Evolutionary conservation across 768 basidiomycete species (phyloP).

Genomic region (Coprinopsis cinerea): DNA sequence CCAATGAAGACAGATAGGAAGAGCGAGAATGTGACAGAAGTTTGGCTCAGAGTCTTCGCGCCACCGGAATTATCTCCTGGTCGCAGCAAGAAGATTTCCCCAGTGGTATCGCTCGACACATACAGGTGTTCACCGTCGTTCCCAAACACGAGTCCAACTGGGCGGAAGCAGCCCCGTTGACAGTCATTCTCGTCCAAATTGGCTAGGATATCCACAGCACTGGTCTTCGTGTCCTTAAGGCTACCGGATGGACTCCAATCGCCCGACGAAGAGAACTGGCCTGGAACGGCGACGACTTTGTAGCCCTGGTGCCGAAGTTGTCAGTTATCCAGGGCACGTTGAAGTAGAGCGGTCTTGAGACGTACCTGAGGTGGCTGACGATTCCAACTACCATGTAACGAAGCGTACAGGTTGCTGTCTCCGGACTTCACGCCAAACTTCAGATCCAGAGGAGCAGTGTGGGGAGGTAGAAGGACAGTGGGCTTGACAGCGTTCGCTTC

Average conservation of each 20-base stretch:
- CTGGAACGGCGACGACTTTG: slow-evolving; percentile 8
- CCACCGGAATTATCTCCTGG: neutral
- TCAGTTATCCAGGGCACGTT: neutral
- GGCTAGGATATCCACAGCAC: neutral
- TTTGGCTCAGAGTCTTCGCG: too few relatives aligned
- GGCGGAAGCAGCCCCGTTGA: slow-evolving; percentile 1
- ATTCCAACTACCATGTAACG: slow-evolving; percentile 10
- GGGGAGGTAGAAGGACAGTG: slow-evolving; percentile 3
- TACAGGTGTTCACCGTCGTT: neutral
- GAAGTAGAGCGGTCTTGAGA: neutral
- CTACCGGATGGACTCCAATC: slow-evolving; percentile 1
- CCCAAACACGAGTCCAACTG: neutral
- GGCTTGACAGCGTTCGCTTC: slow-evolving; percentile 6
- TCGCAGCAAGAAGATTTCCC: neutral
- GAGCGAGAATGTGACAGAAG: too few relatives aligned
- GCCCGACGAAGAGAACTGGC: slow-evolving; percentile 3
- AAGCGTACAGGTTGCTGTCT: slow-evolving; percentile 2
- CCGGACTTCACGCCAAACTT: slow-evolving; percentile 5
- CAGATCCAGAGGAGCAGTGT: slow-evolving; percentile 8
- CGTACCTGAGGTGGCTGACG: slow-evolving; percentile 4
- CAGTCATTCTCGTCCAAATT: neutral
- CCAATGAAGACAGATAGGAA: too few relatives aligned
- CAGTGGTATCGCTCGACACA: neutral
- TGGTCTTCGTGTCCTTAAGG: slow-evolving; percentile 2
- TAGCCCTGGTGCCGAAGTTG: slow-evolving; percentile 5